Percentiles rank a stretch among this genome's conserved stretches.
Conservation (phyloP, 768 basidiomycete species). For the Collybia sordida region DNA sequence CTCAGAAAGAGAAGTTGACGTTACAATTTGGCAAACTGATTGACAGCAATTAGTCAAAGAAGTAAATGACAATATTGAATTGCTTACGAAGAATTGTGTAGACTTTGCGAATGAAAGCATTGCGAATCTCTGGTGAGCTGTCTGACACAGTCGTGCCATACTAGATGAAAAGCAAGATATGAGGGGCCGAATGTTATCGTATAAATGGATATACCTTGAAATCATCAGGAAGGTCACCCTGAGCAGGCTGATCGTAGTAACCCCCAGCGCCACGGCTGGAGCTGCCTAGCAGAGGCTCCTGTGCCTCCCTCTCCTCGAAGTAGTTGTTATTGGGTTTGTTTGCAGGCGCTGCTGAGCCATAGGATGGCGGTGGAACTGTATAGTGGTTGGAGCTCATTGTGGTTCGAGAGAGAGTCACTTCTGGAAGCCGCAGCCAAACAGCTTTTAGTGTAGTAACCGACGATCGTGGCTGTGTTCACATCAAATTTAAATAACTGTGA, state of each 20-base stretch:
- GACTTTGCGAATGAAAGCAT: conserved; percentile 88
- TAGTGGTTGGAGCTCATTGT: conserved; percentile 54
- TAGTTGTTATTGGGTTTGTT: conserved; percentile 28
- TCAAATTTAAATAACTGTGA: too few species aligned
- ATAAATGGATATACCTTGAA: conserved; percentile 65
- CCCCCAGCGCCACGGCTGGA: conserved; percentile 47
- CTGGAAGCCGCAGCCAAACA: too few species aligned
- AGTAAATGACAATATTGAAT: conserved; percentile 1
- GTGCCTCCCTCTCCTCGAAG: conserved; percentile 30
- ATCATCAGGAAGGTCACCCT: conserved; percentile 84
- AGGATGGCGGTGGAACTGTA: conserved; percentile 62
- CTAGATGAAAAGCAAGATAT: conserved; percentile 32
- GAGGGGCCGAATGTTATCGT: not conserved
- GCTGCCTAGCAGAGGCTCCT: conserved; percentile 59
- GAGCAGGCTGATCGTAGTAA: conserved; percentile 73
- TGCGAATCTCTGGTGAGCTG: conserved; percentile 73
- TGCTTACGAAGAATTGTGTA: conserved; percentile 86
- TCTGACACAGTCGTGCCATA: conserved; percentile 83
- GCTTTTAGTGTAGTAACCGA: too few species aligned
- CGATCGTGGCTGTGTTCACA: too few species aligned
- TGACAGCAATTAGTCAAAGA: conserved; percentile 4
- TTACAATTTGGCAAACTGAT: conserved; percentile 73
- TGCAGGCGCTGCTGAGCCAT: conserved; percentile 40
- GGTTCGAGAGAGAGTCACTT: conserved; percentile 16
- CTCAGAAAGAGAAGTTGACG: conserved; percentile 14